Percentiles rank a stretch among this genome's conserved stretches.
phyloP scores from a whole-genome alignment of 306 rosid species.

The Malus asiatica region DNA sequence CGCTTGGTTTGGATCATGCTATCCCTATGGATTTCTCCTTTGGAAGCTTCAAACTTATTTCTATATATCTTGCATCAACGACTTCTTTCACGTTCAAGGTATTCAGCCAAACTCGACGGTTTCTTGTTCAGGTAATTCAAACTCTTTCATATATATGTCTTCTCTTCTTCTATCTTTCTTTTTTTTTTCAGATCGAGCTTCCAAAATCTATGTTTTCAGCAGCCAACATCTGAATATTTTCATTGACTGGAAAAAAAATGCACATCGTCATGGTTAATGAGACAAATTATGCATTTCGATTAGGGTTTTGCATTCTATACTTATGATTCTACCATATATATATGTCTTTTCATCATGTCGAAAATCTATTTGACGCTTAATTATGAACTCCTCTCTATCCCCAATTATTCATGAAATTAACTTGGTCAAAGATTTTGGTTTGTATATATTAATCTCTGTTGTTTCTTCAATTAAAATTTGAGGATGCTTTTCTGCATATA shows the following conservation, averaged over 20 bases:
- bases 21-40: conserved; percentile 49
- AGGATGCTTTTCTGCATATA: neutral
- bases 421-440: neutral
- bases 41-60: conserved; percentile 21
- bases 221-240: neutral
- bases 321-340: neutral
- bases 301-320: neutral
- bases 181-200: neutral
- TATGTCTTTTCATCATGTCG: neutral
- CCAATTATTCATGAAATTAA: neutral
- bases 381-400: neutral
- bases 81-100: neutral
- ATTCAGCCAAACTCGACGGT: neutral
- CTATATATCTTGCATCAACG: neutral
- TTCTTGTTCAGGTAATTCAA: neutral
- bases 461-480: neutral
- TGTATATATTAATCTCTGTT: neutral
- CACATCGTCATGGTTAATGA: neutral
- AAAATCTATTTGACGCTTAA: neutral
- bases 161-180: neutral
- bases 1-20: conserved; percentile 40
- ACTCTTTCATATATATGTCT: neutral
- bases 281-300: neutral
- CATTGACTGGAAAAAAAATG: neutral
- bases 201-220: neutral